These are phyloP conservation scores for Anisodus acutangulus DNA, from an alignment of 257 asterid genomes.

Conservation along the genomic window DNA sequence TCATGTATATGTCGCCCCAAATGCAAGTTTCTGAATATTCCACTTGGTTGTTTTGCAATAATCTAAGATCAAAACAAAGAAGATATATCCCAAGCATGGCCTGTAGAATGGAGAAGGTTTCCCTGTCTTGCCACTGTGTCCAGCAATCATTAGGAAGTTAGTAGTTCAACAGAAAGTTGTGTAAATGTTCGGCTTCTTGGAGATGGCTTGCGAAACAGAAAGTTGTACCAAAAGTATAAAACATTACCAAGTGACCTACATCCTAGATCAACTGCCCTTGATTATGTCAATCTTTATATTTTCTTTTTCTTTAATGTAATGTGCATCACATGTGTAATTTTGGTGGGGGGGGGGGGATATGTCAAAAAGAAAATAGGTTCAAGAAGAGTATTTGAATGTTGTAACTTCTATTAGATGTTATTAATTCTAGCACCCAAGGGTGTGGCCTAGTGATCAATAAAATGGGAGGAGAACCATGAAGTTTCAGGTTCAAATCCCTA, in stretches of 20 bases:
- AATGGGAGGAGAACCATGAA: not conserved
- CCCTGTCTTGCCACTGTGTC: slow-evolving; percentile 3
- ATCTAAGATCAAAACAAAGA: not conserved
- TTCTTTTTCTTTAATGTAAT: not conserved
- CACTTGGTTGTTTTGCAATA: not conserved
- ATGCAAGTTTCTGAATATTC: not conserved
- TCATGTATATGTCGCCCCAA: not conserved
- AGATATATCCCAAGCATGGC: not conserved
- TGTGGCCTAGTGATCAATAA: too few relatives aligned
- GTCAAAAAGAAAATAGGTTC: not conserved
- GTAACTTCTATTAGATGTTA: not conserved
- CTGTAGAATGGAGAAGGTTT: not conserved
- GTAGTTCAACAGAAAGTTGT: not conserved
- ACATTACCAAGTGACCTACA: not conserved
- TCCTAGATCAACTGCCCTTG: not conserved
- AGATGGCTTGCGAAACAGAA: slow-evolving; percentile 1
- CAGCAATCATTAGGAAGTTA: slow-evolving; percentile 14
- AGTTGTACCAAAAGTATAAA: not conserved
- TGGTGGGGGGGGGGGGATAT: not conserved
- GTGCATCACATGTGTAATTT: not conserved
- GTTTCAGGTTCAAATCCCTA: not conserved
- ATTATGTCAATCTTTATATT: not conserved
- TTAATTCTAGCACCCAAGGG: not conserved
- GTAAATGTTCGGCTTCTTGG: slow-evolving; percentile 4
- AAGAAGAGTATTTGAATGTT: not conserved